These are phyloP conservation scores for Takakia lepidozioides DNA, from an alignment of 225 moss, liverwort and hornwort species.

Conservation along the genomic window DNA sequence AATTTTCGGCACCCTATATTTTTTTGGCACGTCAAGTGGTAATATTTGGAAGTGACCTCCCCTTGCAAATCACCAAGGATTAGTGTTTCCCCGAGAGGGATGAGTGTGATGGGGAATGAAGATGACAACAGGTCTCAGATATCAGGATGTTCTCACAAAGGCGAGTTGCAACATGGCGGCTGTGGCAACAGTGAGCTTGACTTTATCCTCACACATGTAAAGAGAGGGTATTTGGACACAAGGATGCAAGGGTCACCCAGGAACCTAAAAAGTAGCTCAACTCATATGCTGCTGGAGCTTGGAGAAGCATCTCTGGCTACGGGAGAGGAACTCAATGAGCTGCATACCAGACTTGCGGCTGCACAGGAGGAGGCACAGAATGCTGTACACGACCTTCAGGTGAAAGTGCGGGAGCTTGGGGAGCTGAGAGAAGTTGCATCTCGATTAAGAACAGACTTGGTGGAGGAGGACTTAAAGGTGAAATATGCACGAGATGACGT, in stretches of 20 bases:
- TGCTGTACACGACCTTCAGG: slow-evolving; percentile 19
- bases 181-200: slow-evolving; percentile 39
- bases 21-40: too few species aligned
- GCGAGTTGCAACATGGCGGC: slow-evolving; percentile 27
- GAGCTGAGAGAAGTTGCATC: too few species aligned
- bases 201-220: slow-evolving; percentile 36
- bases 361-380: slow-evolving; percentile 32
- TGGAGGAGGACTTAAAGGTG: slow-evolving; percentile 22
- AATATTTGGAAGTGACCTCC: too few species aligned
- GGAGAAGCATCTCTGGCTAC: slow-evolving; percentile 56
- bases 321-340: slow-evolving; percentile 42
- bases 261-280: slow-evolving; percentile 23
- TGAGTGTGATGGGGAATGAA: too few species aligned
- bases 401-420: slow-evolving; percentile 21
- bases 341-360: slow-evolving; percentile 24
- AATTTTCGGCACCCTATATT: too few species aligned
- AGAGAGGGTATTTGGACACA: slow-evolving; percentile 25
- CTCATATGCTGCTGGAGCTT: slow-evolving; percentile 51
- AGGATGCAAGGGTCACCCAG: slow-evolving; percentile 21
- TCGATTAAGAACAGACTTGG: too few species aligned
- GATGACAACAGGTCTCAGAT: too few species aligned
- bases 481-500: too few species aligned
- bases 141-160: too few species aligned
- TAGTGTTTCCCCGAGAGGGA: too few species aligned
- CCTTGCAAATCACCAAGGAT: too few species aligned